Percentiles rank a stretch among this genome's conserved stretches.
These are phyloP conservation scores for Corylus avellana DNA, from an alignment of 306 rosid species.

Conservation along the genomic window DNA sequence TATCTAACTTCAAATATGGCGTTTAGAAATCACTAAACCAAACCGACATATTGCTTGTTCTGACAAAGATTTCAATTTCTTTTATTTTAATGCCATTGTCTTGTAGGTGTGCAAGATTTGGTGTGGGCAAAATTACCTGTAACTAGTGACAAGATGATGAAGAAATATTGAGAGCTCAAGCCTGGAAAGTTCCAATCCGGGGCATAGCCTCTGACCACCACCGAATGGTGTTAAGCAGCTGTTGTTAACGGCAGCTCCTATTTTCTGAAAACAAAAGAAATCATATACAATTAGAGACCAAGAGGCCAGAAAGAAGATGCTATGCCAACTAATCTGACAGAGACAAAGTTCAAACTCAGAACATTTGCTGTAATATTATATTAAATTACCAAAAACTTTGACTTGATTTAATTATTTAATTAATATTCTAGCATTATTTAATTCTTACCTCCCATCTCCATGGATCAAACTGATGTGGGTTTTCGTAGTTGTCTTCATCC, in stretches of 20 bases:
- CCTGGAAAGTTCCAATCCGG: conserved; percentile 83
- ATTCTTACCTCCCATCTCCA: conserved; percentile 90
- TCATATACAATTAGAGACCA: background rate
- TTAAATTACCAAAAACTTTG: too few species aligned
- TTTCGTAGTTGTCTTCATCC: conserved; percentile 56
- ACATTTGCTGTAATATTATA: too few species aligned
- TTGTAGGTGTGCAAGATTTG: background rate
- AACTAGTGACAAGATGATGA: conserved; percentile 65
- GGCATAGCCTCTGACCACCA: conserved; percentile 91
- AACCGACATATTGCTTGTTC: too few species aligned
- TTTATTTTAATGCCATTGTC: background rate
- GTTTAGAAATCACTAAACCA: too few species aligned
- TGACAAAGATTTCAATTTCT: too few species aligned
- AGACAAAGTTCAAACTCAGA: too few species aligned
- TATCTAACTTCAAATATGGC: too few species aligned
- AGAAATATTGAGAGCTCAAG: conserved; percentile 68
- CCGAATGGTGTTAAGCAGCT: conserved; percentile 78
- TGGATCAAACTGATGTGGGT: conserved; percentile 74
- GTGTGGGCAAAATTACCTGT: conserved; percentile 41
- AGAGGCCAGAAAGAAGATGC: background rate
- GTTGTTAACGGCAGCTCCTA: conserved; percentile 38
- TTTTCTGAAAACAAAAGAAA: conserved; percentile 33
- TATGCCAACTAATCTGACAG: background rate
- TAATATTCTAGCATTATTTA: background rate
- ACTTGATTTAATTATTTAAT: too few species aligned